These are phyloP conservation scores for Sporobolomyces roseus DNA, from an alignment of 768 basidiomycete species.

Conservation along the genomic window DNA sequence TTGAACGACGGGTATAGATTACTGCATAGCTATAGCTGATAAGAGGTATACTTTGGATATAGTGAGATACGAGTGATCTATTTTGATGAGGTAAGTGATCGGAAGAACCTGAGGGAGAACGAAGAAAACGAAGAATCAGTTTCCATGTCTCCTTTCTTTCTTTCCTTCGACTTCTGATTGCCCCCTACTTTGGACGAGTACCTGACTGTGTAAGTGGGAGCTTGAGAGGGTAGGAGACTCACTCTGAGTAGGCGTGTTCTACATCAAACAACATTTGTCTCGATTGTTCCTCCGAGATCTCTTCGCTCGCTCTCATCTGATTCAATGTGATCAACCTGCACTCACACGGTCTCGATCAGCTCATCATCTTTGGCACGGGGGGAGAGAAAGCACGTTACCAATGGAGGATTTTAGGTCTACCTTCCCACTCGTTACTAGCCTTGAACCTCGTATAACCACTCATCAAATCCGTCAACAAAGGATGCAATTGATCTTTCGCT, in stretches of 20 bases:
- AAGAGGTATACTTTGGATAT: no score
- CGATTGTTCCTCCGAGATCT: slow-evolving; percentile 90
- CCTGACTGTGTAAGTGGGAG: slow-evolving; percentile 6
- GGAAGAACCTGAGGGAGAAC: neutral
- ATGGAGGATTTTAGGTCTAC: slow-evolving; percentile 82
- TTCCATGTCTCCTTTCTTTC: no score
- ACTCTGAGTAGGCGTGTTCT: slow-evolving; percentile 78
- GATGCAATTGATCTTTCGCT: slow-evolving; percentile 97
- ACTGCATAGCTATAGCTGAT: no score
- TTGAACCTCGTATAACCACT: slow-evolving; percentile 91
- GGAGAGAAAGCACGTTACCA: slow-evolving; percentile 59
- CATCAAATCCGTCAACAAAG: slow-evolving; percentile 90
- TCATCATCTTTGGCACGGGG: no score
- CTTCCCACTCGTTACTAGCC: slow-evolving; percentile 93
- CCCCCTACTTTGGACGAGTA: no score
- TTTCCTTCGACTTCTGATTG: no score
- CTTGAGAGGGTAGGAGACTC: slow-evolving; percentile 65
- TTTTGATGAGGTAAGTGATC: slow-evolving; percentile 4
- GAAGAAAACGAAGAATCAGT: neutral
- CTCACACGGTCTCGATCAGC: no score
- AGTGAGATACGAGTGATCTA: neutral
- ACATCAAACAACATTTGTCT: slow-evolving; percentile 96
- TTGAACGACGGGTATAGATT: no score
- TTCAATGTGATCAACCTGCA: slow-evolving; percentile 90
- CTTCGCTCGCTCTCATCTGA: slow-evolving; percentile 93